These are phyloP conservation scores for Rhynchosporium secalis DNA, from an alignment of 2,329 filamentous ascomycete genomes.

Conservation along the genomic window DNA sequence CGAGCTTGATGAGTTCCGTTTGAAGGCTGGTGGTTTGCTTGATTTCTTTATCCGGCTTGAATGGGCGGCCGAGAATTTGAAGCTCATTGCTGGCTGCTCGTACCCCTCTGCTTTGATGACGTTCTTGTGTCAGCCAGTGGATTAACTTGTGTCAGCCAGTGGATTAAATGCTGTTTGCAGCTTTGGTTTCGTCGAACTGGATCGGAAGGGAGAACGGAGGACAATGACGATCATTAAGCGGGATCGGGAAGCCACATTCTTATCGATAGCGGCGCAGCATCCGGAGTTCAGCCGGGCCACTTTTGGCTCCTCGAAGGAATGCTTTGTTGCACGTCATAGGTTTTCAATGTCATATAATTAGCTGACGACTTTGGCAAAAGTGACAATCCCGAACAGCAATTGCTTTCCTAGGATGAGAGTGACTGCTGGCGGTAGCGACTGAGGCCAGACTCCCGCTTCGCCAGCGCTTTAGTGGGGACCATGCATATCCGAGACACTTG, in stretches of 20 bases:
- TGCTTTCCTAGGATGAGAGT: background rate
- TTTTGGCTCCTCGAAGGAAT: no score
- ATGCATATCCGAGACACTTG: background rate
- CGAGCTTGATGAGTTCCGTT: constrained; percentile 28
- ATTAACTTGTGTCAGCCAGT: background rate
- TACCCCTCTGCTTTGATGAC: background rate
- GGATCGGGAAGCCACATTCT: no score
- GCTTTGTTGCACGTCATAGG: no score
- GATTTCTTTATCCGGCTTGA: constrained; percentile 39
- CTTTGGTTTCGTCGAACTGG: no score
- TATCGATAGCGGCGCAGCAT: no score
- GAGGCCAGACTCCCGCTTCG: background rate
- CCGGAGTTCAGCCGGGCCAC: no score
- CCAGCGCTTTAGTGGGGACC: background rate
- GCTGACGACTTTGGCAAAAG: no score
- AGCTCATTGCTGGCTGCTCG: constrained; percentile 32
- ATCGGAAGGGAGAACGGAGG: no score
- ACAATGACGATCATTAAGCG: no score
- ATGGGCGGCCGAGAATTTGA: constrained; percentile 36
- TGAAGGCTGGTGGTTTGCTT: constrained; percentile 34
- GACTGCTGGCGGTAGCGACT: background rate
- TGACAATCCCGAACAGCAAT: background rate
- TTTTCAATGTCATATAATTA: no score
- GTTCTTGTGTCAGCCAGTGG: background rate
- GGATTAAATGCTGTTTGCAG: constrained; percentile 4